Base-by-base conservation (phyloP, 202 grass and related monocot species). In the Cymbopogon flexuosus region DNA sequence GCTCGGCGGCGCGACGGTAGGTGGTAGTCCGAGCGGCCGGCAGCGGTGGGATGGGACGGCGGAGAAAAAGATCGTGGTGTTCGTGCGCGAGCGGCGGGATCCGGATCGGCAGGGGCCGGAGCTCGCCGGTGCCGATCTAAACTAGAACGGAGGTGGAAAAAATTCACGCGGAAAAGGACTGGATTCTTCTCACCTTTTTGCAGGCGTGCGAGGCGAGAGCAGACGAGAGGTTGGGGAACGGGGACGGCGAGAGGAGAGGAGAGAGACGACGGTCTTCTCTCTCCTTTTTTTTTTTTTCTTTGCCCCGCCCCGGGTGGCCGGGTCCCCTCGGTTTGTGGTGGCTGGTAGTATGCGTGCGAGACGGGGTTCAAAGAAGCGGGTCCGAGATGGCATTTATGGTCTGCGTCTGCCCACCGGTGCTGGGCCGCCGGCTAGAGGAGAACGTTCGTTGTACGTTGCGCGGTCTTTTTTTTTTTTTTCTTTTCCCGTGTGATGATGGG, bases 51-150 rank as follows among this genome's bases (percentile, higher is more conserved):
- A 8, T 6, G 8, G 36, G 40, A 11, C 40, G 10, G 9, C 40
- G 40, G 40, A 42, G 40, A 42, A 11, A 11, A 42, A 42, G 40
- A 11, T 42, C 2, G 40, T 42, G 40, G 40, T 10, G 40, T 10
- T 11, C 40, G 40, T 11, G 40, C 40, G 10, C 40, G 40, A 42
- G 40, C 40, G 9, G 40, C 40, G 40, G 40, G 40, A 45, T 45
- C 81, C 81, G 64, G 77, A 88, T 81, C 81, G 43, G 56, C 40
- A 81, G 43, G 75, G 35, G 43, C 0, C 31, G 5, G 31, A 14
- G 62, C 76, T 88, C 61, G 75, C 76, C 62, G 34, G 52, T 69
- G 81, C 76, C 86, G 81, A 80, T 88, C 76, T 75, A 70, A 39
- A 19, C 57, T 27, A 22, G 60, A 63, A 10, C 52, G 18, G 52